Percentiles rank a stretch among this genome's conserved stretches.
These are phyloP conservation scores for Candida awuae DNA, from an alignment of 805 yeast genomes.

Conservation along the genomic window DNA sequence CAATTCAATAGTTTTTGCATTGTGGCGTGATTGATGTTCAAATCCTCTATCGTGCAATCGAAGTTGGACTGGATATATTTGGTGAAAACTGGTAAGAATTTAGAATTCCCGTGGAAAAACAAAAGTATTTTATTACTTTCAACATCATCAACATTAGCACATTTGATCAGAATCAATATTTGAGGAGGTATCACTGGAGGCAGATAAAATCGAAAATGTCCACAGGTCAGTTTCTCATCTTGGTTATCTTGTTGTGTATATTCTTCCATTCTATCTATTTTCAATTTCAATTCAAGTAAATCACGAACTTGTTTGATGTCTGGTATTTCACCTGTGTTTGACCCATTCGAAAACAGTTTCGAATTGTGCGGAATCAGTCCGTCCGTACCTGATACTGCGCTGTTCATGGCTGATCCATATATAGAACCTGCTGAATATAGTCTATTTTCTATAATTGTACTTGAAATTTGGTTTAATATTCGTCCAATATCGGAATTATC, in stretches of 20 bases:
- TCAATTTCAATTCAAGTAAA: conserved; percentile 19
- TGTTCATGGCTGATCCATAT: neutral
- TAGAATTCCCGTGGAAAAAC: conserved; percentile 15
- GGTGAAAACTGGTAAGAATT: conserved; percentile 17
- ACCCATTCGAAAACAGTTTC: conserved; percentile 17
- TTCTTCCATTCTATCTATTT: conserved; percentile 13
- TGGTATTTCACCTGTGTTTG: conserved; percentile 18
- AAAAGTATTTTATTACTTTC: conserved; percentile 2
- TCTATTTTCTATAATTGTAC: conserved; percentile 18
- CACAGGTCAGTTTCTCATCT: conserved; percentile 13
- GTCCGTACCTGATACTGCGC: neutral
- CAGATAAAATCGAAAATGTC: conserved; percentile 26
- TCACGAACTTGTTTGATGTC: conserved; percentile 18
- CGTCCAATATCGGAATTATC: conserved; percentile 14
- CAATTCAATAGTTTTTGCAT: conserved; percentile 9
- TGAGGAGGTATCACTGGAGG: conserved; percentile 24
- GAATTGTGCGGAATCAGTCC: conserved; percentile 19
- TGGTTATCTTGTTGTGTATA: conserved; percentile 6
- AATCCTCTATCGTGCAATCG: conserved; percentile 19
- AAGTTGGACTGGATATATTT: conserved; percentile 19
- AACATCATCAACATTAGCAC: conserved; percentile 5
- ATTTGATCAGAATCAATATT: conserved; percentile 21
- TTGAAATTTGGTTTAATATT: conserved; percentile 17
- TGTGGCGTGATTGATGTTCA: conserved; percentile 5
- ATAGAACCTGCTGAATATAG: conserved; percentile 12